phyloP scores from a whole-genome alignment of 116 monocot species.

The Iris pallida region DNA sequence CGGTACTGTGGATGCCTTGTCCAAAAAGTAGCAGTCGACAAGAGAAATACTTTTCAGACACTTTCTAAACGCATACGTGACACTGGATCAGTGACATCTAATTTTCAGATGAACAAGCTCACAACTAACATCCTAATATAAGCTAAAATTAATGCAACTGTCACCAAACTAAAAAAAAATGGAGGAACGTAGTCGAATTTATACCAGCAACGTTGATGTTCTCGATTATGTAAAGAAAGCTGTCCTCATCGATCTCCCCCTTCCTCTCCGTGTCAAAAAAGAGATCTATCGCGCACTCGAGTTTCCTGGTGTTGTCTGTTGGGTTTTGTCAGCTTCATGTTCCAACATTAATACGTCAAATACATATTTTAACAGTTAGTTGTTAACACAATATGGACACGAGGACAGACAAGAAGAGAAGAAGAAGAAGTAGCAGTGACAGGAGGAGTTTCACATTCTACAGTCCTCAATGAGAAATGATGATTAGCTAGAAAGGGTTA shows the following conservation, averaged over 20 bases:
- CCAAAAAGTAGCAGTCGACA: too few relatives aligned
- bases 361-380: background rate
- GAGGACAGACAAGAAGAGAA: background rate
- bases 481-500: too few relatives aligned
- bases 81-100: too few relatives aligned
- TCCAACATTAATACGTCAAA: background rate
- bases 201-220: constrained; percentile 60
- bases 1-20: too few relatives aligned
- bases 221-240: constrained; percentile 84
- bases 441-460: too few relatives aligned
- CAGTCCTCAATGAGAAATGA: too few relatives aligned
- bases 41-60: too few relatives aligned
- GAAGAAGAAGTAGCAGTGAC: too few relatives aligned
- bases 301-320: constrained; percentile 14
- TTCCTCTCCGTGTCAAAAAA: constrained; percentile 70
- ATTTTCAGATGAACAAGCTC: too few relatives aligned
- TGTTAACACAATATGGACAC: background rate
- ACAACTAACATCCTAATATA: too few relatives aligned
- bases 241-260: constrained; percentile 81
- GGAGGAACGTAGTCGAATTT: background rate
- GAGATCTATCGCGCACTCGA: constrained; percentile 80
- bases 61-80: too few relatives aligned
- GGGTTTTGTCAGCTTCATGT: constrained; percentile 52
- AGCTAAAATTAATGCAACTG: too few relatives aligned
- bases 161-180: background rate